These are phyloP conservation scores for Pseudonectria buxi DNA, from an alignment of 2,329 filamentous ascomycete species.

Conservation along the genomic window DNA sequence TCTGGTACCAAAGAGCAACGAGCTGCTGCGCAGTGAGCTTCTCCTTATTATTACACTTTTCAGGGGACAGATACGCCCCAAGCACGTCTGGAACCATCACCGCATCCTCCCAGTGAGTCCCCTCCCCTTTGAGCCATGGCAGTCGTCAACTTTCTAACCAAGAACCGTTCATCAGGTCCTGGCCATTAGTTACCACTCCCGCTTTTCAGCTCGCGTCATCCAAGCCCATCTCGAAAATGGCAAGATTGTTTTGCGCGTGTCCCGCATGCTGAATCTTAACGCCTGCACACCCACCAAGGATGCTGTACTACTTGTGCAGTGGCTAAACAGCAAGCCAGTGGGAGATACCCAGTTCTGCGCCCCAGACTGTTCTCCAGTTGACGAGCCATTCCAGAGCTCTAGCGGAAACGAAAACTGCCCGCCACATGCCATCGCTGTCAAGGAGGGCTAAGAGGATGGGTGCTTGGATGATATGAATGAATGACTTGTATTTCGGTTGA, in stretches of 20 bases:
- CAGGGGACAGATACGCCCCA: constrained; percentile 1
- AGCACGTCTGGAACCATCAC: constrained; percentile 1
- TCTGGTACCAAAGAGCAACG: background rate
- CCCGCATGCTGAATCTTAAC: constrained; percentile 8
- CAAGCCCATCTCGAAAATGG: constrained; percentile 7
- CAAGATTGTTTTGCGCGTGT: constrained; percentile 4
- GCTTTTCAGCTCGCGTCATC: constrained; percentile 7
- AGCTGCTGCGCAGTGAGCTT: constrained; percentile 3
- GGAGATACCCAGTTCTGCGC: constrained; percentile 7
- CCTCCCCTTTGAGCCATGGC: background rate
- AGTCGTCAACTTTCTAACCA: background rate
- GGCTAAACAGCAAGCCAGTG: constrained; percentile 7
- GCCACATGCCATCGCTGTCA: too few species aligned
- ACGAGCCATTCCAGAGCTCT: constrained; percentile 27
- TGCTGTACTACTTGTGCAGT: constrained; percentile 3
- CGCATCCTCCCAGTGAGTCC: constrained; percentile 1
- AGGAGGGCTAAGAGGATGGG: too few species aligned
- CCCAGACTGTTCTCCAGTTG: background rate
- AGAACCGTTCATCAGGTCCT: constrained; percentile 3
- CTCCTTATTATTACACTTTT: constrained; percentile 1
- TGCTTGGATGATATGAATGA: too few species aligned
- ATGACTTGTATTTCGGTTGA: too few species aligned
- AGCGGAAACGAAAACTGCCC: too few species aligned
- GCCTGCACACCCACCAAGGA: constrained; percentile 1
- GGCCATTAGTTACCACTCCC: constrained; percentile 6